phyloP scores from a whole-genome alignment of 1,284 basidiomycete species.

The Sporisorium exsertum region DNA sequence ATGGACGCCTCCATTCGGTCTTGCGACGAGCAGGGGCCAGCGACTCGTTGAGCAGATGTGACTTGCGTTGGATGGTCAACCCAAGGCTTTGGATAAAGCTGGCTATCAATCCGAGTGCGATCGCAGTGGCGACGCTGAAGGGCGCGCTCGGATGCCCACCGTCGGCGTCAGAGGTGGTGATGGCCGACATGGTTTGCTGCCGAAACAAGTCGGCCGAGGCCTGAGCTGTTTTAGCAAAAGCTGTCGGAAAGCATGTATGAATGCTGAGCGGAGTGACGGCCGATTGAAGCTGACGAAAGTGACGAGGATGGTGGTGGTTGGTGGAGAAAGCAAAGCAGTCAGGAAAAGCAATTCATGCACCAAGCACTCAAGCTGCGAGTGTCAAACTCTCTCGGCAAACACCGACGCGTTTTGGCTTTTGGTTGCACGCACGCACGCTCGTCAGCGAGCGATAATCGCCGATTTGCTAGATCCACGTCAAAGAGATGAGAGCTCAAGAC shows the following conservation, averaged over 20 bases:
- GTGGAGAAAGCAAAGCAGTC: background rate
- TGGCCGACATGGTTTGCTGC: slow-evolving; percentile 13
- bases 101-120: slow-evolving; percentile 80
- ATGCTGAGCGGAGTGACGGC: background rate
- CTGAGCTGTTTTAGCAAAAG: slow-evolving; percentile 7
- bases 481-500: no score
- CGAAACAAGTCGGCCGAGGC: background rate
- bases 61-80: slow-evolving; percentile 93
- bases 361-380: slow-evolving; percentile 7
- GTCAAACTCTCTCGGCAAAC: slow-evolving; percentile 17
- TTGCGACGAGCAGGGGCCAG: slow-evolving; percentile 73
- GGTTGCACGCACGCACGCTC: background rate
- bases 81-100: slow-evolving; percentile 90
- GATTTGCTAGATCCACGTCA: background rate
- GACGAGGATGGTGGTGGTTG: background rate
- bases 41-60: slow-evolving; percentile 86
- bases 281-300: background rate
- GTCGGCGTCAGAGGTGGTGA: background rate
- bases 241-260: background rate
- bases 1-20: slow-evolving; percentile 62
- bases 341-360: slow-evolving; percentile 4
- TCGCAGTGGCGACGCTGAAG: slow-evolving; percentile 57
- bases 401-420: slow-evolving; percentile 1
- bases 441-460: background rate
- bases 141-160: slow-evolving; percentile 23